A percentile compares a stretch with the other conserved stretches of the same genome.
Evolutionary conservation across 441 rosid genomes (phyloP).

Genomic region (Dalechampia spathulata): DNA sequence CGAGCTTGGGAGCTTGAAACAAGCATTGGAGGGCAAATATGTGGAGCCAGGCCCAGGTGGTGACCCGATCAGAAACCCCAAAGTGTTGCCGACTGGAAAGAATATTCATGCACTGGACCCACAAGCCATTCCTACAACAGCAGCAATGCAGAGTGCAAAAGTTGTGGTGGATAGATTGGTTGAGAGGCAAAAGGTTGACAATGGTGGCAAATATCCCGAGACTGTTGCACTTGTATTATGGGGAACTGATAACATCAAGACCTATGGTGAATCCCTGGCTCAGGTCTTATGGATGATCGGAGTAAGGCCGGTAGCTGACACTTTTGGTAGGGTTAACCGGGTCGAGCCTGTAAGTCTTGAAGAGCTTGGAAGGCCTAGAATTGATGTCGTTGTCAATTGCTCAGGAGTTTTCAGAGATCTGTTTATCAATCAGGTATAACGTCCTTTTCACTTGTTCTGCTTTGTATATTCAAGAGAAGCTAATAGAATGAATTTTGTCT

Average conservation of each 20-base stretch:
- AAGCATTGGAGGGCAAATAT: slow-evolving; percentile 90
- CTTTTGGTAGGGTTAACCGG: slow-evolving; percentile 88
- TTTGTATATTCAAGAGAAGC: not conserved
- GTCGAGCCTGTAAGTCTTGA: slow-evolving; percentile 90
- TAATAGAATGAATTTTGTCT: not conserved
- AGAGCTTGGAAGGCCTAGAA: slow-evolving; percentile 97
- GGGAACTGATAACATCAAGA: slow-evolving; percentile 99
- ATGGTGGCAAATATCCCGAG: slow-evolving; percentile 92
- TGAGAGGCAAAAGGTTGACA: slow-evolving; percentile 86
- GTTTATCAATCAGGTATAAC: slow-evolving; percentile 83
- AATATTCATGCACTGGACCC: slow-evolving; percentile 98
- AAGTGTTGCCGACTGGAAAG: slow-evolving; percentile 96
- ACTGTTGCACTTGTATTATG: slow-evolving; percentile 95
- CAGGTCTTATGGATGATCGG: slow-evolving; percentile 99
- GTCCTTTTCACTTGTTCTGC: slow-evolving; percentile 1
- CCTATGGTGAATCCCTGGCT: slow-evolving; percentile 95
- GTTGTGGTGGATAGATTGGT: slow-evolving; percentile 83
- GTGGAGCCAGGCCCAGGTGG: slow-evolving; percentile 99
- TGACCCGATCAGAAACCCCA: slow-evolving; percentile 92
- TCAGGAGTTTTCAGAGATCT: slow-evolving; percentile 99
- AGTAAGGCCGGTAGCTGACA: slow-evolving; percentile 80
- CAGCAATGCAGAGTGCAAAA: slow-evolving; percentile 95
- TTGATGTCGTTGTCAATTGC: slow-evolving; percentile 97
- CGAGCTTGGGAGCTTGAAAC: slow-evolving; percentile 90
- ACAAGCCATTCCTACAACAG: slow-evolving; percentile 94